phyloP scores from a whole-genome alignment of 495 filamentous ascomycete species.

The Aspergillus olivimuriae region DNA sequence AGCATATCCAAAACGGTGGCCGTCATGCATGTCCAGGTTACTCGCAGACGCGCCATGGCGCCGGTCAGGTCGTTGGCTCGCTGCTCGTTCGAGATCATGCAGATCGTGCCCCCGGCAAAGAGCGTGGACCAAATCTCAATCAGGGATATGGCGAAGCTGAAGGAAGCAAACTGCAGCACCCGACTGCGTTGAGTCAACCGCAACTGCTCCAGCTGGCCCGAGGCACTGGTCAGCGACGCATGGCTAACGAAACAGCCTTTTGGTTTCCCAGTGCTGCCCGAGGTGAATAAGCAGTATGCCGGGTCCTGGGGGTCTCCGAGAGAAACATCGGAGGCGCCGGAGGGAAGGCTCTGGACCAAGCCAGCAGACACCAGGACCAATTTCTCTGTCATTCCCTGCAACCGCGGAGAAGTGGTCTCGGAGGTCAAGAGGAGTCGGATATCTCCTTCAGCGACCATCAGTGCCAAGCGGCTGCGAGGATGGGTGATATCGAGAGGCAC shows the following conservation, averaged over 20 bases:
- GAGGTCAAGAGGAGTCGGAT: slow-evolving; percentile 27
- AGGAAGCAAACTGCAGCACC: slow-evolving; percentile 44
- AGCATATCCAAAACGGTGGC: slow-evolving; percentile 29
- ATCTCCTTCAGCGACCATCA: slow-evolving; percentile 39
- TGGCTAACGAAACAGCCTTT: slow-evolving; percentile 39
- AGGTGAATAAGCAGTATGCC: slow-evolving; percentile 28
- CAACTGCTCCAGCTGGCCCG: slow-evolving; percentile 1
- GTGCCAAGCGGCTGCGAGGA: too few relatives aligned
- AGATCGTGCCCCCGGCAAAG: slow-evolving; percentile 41
- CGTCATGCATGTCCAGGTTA: slow-evolving; percentile 29
- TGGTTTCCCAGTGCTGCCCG: slow-evolving; percentile 32
- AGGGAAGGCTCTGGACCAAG: not conserved
- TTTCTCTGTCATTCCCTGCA: not conserved
- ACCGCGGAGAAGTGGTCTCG: not conserved
- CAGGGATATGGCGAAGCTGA: slow-evolving; percentile 46
- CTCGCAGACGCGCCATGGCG: slow-evolving; percentile 20
- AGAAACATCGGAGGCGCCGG: not conserved
- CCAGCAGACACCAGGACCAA: not conserved
- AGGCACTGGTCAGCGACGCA: slow-evolving; percentile 1
- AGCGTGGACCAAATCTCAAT: slow-evolving; percentile 46
- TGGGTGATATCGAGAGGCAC: slow-evolving; percentile 44
- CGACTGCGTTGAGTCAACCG: slow-evolving; percentile 8
- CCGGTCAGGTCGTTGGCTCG: slow-evolving; percentile 24
- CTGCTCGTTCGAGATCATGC: slow-evolving; percentile 45
- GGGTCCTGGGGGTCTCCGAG: not conserved